Percentiles rank a stretch among this genome's conserved stretches.
phyloP scores from a whole-genome alignment of 805 yeast species.

The Lachancea dasiensis region DNA sequence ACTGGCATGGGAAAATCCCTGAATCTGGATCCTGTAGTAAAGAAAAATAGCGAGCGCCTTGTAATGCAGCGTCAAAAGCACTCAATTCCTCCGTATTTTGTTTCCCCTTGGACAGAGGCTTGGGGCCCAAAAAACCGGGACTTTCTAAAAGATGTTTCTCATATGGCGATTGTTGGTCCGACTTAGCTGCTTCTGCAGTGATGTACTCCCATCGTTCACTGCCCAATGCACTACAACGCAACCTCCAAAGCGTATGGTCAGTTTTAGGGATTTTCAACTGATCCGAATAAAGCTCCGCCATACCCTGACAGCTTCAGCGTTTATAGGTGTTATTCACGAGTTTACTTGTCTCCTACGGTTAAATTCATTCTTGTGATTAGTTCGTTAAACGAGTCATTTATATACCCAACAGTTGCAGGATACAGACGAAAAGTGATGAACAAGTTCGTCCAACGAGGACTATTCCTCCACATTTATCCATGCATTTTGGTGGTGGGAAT shows the following conservation, averaged over 20 bases:
- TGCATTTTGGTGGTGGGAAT: slow-evolving; percentile 16
- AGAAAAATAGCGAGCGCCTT: slow-evolving; percentile 67
- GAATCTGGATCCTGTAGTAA: slow-evolving; percentile 62
- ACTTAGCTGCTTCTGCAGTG: slow-evolving; percentile 32
- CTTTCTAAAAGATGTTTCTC: slow-evolving; percentile 51
- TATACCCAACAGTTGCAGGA: not conserved
- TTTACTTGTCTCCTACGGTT: too few relatives aligned
- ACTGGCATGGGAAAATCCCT: slow-evolving; percentile 90
- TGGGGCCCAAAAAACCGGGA: slow-evolving; percentile 35
- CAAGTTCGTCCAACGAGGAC: slow-evolving; percentile 1
- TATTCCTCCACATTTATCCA: slow-evolving; percentile 15
- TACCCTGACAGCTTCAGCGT: too few relatives aligned
- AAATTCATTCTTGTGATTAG: too few relatives aligned
- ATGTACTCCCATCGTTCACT: slow-evolving; percentile 76
- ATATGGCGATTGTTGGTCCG: slow-evolving; percentile 47
- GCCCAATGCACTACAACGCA: slow-evolving; percentile 65
- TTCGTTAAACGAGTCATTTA: slow-evolving; percentile 1
- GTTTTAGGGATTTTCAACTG: slow-evolving; percentile 57
- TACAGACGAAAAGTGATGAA: slow-evolving; percentile 2
- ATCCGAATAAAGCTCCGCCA: slow-evolving; percentile 53
- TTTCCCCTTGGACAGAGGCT: slow-evolving; percentile 27
- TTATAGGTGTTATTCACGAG: too few relatives aligned
- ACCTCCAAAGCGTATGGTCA: slow-evolving; percentile 69
- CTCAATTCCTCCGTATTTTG: slow-evolving; percentile 27
- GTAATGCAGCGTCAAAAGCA: slow-evolving; percentile 57